Percentiles rank a stretch among this genome's conserved stretches.
Conservation (phyloP, 306 rosid genomes). For the Trifolium repens region DNA sequence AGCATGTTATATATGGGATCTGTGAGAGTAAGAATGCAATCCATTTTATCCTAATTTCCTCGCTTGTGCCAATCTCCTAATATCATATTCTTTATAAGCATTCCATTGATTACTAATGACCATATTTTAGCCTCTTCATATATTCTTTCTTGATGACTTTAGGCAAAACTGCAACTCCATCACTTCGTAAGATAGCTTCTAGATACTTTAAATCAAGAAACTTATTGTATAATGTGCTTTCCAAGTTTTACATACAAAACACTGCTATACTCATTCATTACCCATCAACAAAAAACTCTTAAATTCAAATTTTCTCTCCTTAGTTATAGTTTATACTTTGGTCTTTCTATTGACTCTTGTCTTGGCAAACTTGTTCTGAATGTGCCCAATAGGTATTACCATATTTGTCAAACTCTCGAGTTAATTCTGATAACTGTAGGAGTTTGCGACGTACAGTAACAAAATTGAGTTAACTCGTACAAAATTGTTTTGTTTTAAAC, state of each 20-base stretch:
- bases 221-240: not conserved
- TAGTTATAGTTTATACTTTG: not conserved
- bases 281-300: not conserved
- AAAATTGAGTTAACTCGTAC: not conserved
- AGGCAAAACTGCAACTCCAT: not conserved
- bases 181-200: not conserved
- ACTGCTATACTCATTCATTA: not conserved
- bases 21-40: not conserved
- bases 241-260: not conserved
- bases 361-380: not conserved
- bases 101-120: not conserved
- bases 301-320: not conserved
- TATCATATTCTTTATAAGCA: not conserved
- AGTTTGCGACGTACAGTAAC: not conserved
- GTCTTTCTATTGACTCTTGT: not conserved
- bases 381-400: not conserved
- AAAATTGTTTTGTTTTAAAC: not conserved
- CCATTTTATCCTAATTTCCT: too few species aligned
- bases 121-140: not conserved
- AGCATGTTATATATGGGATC: not conserved
- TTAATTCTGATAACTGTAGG: not conserved
- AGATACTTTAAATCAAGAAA: not conserved
- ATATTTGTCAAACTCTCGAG: not conserved
- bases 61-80: not conserved
- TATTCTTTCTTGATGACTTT: not conserved